Evolutionary conservation across 805 yeast genomes (phyloP), one percentile per base, ranked within the genome.

Genomic region (Ogataea corticis): DNA sequence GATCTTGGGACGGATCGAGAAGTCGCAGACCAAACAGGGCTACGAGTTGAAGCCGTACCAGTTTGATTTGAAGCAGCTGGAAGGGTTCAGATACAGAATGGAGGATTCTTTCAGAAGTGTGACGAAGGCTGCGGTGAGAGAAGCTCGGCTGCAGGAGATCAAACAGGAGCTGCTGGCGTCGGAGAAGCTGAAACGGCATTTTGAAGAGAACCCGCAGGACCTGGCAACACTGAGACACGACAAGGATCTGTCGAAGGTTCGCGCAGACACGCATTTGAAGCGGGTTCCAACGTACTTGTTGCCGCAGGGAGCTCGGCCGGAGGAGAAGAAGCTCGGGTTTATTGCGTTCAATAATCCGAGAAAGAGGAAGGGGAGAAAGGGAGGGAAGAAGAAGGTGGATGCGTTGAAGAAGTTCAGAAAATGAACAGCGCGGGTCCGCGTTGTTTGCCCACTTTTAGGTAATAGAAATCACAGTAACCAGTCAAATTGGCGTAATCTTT

Each of bases 61-160:
- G 48, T 94, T 94, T 63, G 96, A 94, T 63, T 81, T 83, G 79
- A 80, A 80, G 48, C 98, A 94, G 66, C 87, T 94, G 45, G 96
- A 94, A 61, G 94, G 94, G 18, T 94, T 94, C 77, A 80, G 98
- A 59, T 94, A 94, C 67, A 83, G 99, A 75, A 83, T 89, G 71
- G 97, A 94, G 59, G 99, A 94, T 69, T 97, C 96, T 0, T 94
- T 92, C 70, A 80, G 98, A 69, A 87, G 98, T 0, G 96, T 94
- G 18, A 94, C 99, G 0, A 80, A 80, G 46, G 83, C 85, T 9
- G 87, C 96, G 0, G 80, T 94, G 19, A 82, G 97, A 67, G 97
- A 94, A 60, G 98, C 98, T 1, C 79, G 98, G 59, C 77, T 90
- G 46, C 86, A 82, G 64, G 99, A 94, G 62, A 76, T 92, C 65